Percentiles rank a stretch among this genome's conserved stretches.
These are phyloP conservation scores for Euphorbia celastroides DNA, from an alignment of 441 rosid genomes.

Conservation along the genomic window DNA sequence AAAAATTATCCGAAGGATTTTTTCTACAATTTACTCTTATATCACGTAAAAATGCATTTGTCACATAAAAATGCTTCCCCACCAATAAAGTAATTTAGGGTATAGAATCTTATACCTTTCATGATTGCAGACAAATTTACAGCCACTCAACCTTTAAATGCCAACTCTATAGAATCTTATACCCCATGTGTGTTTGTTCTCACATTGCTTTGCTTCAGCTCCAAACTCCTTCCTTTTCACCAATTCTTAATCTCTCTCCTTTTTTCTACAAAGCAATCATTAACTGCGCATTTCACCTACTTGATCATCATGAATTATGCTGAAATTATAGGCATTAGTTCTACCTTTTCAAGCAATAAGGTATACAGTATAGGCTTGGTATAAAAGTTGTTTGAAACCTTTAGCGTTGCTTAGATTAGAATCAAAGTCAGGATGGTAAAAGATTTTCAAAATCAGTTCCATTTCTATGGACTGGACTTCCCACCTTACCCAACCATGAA, in stretches of 20 bases:
- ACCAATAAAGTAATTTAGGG: neutral
- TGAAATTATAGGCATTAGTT: neutral
- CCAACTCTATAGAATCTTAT: neutral
- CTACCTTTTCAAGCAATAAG: neutral
- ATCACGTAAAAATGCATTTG: no score
- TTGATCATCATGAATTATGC: conserved; percentile 3
- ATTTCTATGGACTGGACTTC: conserved; percentile 36
- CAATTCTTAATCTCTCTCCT: neutral
- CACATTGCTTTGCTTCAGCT: neutral
- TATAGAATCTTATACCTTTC: neutral
- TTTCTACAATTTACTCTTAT: no score
- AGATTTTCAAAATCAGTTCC: conserved; percentile 24
- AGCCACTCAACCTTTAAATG: conserved; percentile 7
- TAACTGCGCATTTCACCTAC: neutral
- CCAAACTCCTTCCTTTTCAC: neutral
- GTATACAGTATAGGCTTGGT: conserved; percentile 31
- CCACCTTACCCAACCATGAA: conserved; percentile 79
- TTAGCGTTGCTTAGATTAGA: conserved; percentile 73
- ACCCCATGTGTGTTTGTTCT: neutral
- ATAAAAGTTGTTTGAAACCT: conserved; percentile 36
- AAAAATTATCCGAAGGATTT: no score
- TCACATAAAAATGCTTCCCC: no score
- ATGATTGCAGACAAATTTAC: conserved; percentile 6
- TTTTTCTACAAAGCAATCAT: neutral
- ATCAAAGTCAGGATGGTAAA: conserved; percentile 48